Evolutionary conservation across 1,284 basidiomycete genomes (phyloP), one percentile per base, ranked within the genome.

Genomic region (Ceratobasidium sp.): DNA sequence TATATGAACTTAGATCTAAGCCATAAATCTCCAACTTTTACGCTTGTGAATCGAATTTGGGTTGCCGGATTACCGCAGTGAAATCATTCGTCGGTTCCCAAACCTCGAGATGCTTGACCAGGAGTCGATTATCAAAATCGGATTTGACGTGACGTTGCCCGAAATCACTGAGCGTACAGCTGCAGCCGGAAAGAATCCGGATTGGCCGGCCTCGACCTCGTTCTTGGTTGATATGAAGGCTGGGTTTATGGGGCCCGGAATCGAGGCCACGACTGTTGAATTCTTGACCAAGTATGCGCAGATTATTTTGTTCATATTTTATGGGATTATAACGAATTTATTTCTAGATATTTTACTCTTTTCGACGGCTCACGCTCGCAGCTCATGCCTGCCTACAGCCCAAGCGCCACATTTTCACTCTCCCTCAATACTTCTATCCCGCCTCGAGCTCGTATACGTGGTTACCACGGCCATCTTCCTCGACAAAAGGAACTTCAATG

Each of bases 361-460:
- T 97, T 94, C 84, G 97, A 99, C 85, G 89, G 87, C 40, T 90
- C 94, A 81, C 91, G 97, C 39, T 85, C 88, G 0, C 86, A 89
- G 2, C 89, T 98, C 6, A 82, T 90, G 51, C 89, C 93, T 64
- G 95, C 89, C 7, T 99, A 99, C 84, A 91, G 94, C 79, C 90
- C 94, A 0, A 87, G 90, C 53, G 94, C 97, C 15, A 96, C 95
- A 12, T 97, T 98, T 83, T 97, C 97, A 0, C 93, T 93, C 84
- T 93, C 93, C 15, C 90, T 91, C 81, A 96, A 97, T 84, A 96
- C 96, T 2, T 84, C 88, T 1, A 93, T 97, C 66, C 95, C 95
- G 4, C 86, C 88, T 12, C 93, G 93, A 26, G 93, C 91, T 0
- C 90, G 90, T 73, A 87, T 91, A 79, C 89, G 91, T 84, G 91